Base-by-base conservation (phyloP, 2,329 filamentous ascomycete species). In the Beauveria caledonica region DNA sequence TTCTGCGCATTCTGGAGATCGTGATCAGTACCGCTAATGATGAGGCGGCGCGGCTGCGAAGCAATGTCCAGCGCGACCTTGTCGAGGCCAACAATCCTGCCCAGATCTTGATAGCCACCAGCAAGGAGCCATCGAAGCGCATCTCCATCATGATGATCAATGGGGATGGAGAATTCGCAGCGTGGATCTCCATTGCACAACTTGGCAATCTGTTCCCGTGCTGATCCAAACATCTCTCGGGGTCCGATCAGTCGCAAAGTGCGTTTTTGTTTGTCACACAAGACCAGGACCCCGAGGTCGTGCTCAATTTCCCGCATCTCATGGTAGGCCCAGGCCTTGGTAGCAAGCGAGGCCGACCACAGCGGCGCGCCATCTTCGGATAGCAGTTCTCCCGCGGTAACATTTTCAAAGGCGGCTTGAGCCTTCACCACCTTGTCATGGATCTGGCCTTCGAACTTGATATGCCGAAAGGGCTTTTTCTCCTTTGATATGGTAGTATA, bases 41-140 rank as follows among this genome's bases (percentile, higher is more conserved):
- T 36, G 15, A 61, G 8, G 8, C 45, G 52, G 10, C 52, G 52
- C 46, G 51, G 59, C 25, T 56, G 46, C 1, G 52, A 51, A 8
- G 29, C 52, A 21, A 61, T 13, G 25, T 61, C 59, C n/a, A 61
- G 59, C 8, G 21, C 59, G n/a, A 61, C 13, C 52, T 61, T 61
- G 46, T 61, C 59, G 11, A 13, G 7, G 36, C 52, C 52, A 11
- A 61, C 45, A n/a, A 10, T 13, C 2, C 13, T 17, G 15, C 52
- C 45, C 21, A 61, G 45, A 19, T 44, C 25, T 5, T 39, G 45
- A 10, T 44, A 51, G n/a, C 59, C 59, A 7, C 52, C 52, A 10
- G 15, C 33, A 8, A 61, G 53, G 2, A 56, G 45, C 59, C 59
- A 61, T 3, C n/a, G 44, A 5, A 61, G 36, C 19, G 59, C 36